A percentile compares a stretch with the other conserved stretches of the same genome.
Evolutionary conservation across 2,329 filamentous ascomycete genomes (phyloP).

Genomic region (Phaeoacremonium minimum): DNA sequence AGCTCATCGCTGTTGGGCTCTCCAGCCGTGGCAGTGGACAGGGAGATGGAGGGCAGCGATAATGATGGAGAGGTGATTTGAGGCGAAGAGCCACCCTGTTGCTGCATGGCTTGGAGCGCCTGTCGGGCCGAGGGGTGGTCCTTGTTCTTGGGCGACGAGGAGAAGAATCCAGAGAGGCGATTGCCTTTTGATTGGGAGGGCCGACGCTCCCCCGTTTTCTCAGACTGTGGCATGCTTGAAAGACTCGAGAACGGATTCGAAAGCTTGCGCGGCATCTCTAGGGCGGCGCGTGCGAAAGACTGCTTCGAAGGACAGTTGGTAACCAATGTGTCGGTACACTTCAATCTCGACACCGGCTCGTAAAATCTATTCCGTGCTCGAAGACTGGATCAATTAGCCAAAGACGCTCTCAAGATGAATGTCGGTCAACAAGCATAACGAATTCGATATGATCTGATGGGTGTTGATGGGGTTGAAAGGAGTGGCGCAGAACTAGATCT

Average conservation of each 20-base stretch:
- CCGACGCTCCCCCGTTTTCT: slow-evolving; percentile 51
- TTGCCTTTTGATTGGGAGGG: slow-evolving; percentile 65
- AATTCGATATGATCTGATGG: too few species aligned
- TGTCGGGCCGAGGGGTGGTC: slow-evolving; percentile 62
- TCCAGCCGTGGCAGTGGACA: slow-evolving; percentile 79
- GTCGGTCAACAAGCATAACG: too few species aligned
- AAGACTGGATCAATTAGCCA: too few species aligned
- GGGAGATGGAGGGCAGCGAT: slow-evolving; percentile 83
- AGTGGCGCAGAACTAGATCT: too few species aligned
- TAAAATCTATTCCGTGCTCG: too few species aligned
- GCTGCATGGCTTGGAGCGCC: slow-evolving; percentile 63
- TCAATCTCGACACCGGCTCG: too few species aligned
- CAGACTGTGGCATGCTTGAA: slow-evolving; percentile 40
- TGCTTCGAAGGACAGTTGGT: too few species aligned
- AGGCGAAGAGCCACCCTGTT: slow-evolving; percentile 52
- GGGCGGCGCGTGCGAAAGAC: too few species aligned
- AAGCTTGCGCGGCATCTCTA: slow-evolving; percentile 56
- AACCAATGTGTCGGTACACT: too few species aligned
- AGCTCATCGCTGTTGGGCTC: slow-evolving; percentile 68
- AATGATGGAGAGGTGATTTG: slow-evolving; percentile 68
- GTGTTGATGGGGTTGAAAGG: too few species aligned
- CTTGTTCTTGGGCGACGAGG: slow-evolving; percentile 72
- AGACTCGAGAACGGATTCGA: slow-evolving; percentile 51
- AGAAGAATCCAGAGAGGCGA: slow-evolving; percentile 79
- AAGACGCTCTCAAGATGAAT: too few species aligned